Evolutionary conservation across 495 filamentous ascomycete species (phyloP), one percentile per base, ranked within the genome.

Genomic region (Bathelium albidoporum): DNA sequence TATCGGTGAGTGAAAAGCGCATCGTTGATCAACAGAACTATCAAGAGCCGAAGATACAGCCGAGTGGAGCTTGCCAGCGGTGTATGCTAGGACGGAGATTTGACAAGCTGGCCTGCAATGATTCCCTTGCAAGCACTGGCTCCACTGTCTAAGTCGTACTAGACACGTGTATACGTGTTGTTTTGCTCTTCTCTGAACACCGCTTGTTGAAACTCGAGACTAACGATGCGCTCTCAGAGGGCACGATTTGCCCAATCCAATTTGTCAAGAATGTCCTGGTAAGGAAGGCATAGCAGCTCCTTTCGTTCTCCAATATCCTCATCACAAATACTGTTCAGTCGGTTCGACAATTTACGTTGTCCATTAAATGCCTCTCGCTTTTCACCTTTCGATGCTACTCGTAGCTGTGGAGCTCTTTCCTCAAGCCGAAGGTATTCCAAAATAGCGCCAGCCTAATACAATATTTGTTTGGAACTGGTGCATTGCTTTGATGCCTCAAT

Each of bases 231-330:
- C 24, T 63, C 62, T 62, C 72, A 88, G 85, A 88, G 77, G 85
- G 85, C 65, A 88, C 85, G 28, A 81, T 88, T 60, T 87, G 84
- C 69, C 83, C 83, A 69, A 87, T 88, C 68, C 83, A 82, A 69
- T 88, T 88, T 72, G 85, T 88, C 74, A 87, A 87, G 73, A 83
- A 87, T 67, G 80, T 82, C 63, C 75, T 88, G 73, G 85, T 88
- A 79, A 80, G 85, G 70, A 69, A 65, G 41, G 24, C 49, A 5
- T 63, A 66, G 26, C 62, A 24, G 3, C 24, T 32, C 5, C 59
- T 10, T 0, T 16, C 24, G 26, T 22, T 55, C 16, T 22, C 14
- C 59, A 34, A 26, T 39, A 31, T 59, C 29, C 45, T 32, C n/a
- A n/a, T n/a, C 7, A 41, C 36, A 41, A 41, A 16, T 16, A 41